Conservation (phyloP, 352 stramenopile species). For the Thraustochytrium sp. region DNA sequence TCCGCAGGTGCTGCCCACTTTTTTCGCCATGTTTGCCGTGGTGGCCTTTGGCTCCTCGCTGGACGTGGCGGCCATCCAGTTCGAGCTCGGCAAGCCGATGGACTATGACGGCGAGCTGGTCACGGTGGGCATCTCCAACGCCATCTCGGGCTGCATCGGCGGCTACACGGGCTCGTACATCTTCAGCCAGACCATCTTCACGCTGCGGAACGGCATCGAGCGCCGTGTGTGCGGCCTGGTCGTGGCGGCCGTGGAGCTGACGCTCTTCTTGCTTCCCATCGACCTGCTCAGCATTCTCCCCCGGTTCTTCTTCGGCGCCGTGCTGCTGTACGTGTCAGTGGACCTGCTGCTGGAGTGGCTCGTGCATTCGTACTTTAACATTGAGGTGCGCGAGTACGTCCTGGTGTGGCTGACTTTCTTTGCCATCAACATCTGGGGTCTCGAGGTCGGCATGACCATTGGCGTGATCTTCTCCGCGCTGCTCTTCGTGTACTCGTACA, state of each 20-base stretch:
- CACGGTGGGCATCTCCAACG: slow-evolving; percentile 90
- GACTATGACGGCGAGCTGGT: slow-evolving; percentile 88
- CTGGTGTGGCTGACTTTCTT: slow-evolving; percentile 79
- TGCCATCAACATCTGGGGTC: slow-evolving; percentile 71
- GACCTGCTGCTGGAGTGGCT: slow-evolving; percentile 97
- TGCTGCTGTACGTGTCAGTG: slow-evolving; percentile 93
- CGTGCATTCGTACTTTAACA: slow-evolving; percentile 26
- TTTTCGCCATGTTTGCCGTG: slow-evolving; percentile 93
- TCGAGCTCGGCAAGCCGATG: slow-evolving; percentile 86
- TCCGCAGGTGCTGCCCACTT: slow-evolving; percentile 77
- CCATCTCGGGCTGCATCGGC: slow-evolving; percentile 85
- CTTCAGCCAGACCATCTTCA: slow-evolving; percentile 98
- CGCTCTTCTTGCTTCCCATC: slow-evolving; percentile 74
- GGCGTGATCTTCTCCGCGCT: slow-evolving; percentile 64
- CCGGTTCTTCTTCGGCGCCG: slow-evolving; percentile 93
- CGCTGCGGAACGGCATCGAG: slow-evolving; percentile 65
- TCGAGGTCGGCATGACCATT: slow-evolving; percentile 73
- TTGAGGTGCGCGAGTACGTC: slow-evolving; percentile 63
- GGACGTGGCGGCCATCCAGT: slow-evolving; percentile 93
- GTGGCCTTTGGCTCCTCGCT: slow-evolving; percentile 90
- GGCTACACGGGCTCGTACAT: slow-evolving; percentile 98
- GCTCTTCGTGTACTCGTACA: slow-evolving; percentile 47
- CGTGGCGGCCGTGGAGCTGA: slow-evolving; percentile 56
- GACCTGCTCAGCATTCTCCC: slow-evolving; percentile 89
- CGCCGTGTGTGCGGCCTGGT: slow-evolving; percentile 60